Evolutionary conservation across 129 eudicot species (phyloP).

Genomic region (Saussurea involucrata): DNA sequence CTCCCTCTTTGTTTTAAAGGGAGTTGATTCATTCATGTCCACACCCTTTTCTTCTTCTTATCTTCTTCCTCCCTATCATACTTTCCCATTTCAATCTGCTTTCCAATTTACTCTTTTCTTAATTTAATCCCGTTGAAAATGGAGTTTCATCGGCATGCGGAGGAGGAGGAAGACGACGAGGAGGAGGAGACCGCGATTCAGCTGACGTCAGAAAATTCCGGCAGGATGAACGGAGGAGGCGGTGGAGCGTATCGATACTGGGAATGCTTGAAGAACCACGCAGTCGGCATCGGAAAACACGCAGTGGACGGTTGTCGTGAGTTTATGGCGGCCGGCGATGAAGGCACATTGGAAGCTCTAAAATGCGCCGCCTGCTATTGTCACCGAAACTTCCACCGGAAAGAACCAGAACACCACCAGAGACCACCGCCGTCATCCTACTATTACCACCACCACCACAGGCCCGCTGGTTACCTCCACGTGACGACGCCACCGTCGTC

Average conservation of each 20-base stretch:
- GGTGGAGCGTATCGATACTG: slow-evolving; percentile 24
- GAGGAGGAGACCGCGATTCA: slow-evolving; percentile 22
- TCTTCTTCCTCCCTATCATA: not conserved
- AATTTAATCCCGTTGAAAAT: not conserved
- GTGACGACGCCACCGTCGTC: slow-evolving; percentile 32
- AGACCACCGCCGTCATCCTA: slow-evolving; percentile 12
- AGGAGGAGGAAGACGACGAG: slow-evolving; percentile 27
- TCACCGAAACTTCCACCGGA: slow-evolving; percentile 53
- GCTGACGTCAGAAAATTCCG: slow-evolving; percentile 28
- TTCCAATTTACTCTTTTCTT: not conserved
- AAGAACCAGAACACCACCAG: slow-evolving; percentile 28
- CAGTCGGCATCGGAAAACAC: slow-evolving; percentile 43
- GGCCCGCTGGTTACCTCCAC: slow-evolving; percentile 45
- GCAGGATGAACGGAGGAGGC: not conserved
- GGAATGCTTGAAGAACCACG: slow-evolving; percentile 81
- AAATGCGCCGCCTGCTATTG: slow-evolving; percentile 70
- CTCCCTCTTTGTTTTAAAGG: not conserved
- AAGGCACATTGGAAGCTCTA: slow-evolving; percentile 57
- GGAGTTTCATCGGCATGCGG: not conserved
- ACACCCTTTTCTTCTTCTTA: not conserved
- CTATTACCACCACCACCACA: slow-evolving; percentile 27
- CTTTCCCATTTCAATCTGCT: not conserved
- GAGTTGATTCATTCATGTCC: not conserved
- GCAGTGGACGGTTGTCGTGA: slow-evolving; percentile 75
- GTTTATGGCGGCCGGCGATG: slow-evolving; percentile 59